phyloP scores from a whole-genome alignment of 164 flowering plant genomes.

The Vitis rupestris region DNA sequence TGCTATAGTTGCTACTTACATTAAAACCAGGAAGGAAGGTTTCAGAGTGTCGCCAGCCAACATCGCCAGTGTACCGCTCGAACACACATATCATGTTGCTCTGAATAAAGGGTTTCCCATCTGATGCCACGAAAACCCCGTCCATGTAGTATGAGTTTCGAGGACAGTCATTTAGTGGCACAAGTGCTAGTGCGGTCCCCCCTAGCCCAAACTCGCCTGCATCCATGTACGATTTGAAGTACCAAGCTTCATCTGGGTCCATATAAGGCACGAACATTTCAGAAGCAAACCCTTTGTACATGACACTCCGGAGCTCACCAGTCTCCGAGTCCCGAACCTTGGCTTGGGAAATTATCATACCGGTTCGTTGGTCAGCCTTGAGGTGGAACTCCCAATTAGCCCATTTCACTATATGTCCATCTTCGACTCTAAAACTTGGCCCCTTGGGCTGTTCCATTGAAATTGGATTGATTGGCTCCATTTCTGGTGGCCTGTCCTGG shows the following conservation, averaged over 20 bases:
- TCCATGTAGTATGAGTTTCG: conserved; percentile 59
- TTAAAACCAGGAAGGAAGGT: conserved; percentile 14
- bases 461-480: conserved; percentile 23
- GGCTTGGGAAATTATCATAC: conserved; percentile 61
- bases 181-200: conserved; percentile 42
- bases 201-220: conserved; percentile 81
- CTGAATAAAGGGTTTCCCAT: conserved; percentile 52
- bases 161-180: conserved; percentile 70
- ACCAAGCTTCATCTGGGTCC: conserved; percentile 69
- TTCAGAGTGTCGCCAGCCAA: conserved; percentile 66
- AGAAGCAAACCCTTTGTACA: conserved; percentile 70
- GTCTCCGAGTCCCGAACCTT: conserved; percentile 49
- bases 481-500: background rate
- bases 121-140: conserved; percentile 40
- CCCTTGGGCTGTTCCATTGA: conserved; percentile 69
- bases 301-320: conserved; percentile 48
- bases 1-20: conserved; percentile 17
- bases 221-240: conserved; percentile 68
- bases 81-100: conserved; percentile 55
- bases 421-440: conserved; percentile 46
- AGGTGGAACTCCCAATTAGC: conserved; percentile 76
- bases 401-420: conserved; percentile 58
- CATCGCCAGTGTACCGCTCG: conserved; percentile 65
- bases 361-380: conserved; percentile 57
- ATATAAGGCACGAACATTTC: conserved; percentile 79